Base-by-base conservation (phyloP, 192 early-diverging fungal genomes). In the Gorgonomyces haynaldii region DNA sequence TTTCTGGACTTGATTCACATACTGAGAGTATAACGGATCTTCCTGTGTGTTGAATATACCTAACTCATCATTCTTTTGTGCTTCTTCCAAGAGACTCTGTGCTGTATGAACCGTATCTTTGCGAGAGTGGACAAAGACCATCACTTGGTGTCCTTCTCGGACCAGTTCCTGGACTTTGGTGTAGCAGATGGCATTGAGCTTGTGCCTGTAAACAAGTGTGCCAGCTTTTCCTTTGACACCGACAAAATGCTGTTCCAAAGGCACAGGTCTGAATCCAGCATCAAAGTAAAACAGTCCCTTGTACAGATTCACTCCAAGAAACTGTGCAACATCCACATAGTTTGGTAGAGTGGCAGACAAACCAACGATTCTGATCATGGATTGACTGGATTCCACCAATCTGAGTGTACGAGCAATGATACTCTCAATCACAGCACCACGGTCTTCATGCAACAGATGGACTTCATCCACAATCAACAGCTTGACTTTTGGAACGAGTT, bases 121-220 rank as follows among this genome's bases (percentile, higher is more conserved):
- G 34, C 93, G 82, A 3, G 96, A 78, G 53, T 99, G 93, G 26
- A 99, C 96, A 78, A 99, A 99, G 4, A 99, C 89, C 92, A 99
- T 96, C 20, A 99, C 92, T 62, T 99, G 96, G 62, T 91, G 82
- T 0, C 86, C 88, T 20, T 84, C 76, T 0, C 76, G 69, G 29
- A 99, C 81, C 19, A 64, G 51, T 19, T 58, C 64, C n/a, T 58
- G 37, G 0, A 76, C 54, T 47, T 89, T 87, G 22, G 91, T 84
- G 61, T 91, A 98, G 62, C 88, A 89, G 24, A 82, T 71, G 12
- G 71, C 64, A 56, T 98, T 85, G 66, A 96, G 74, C 36, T 83
- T 72, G 13, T 69, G 62, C 32, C 57, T 79, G 7, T 75, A 75
- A 0, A 72, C 61, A 0, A 62, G 58, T 0, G 80, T 70, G n/a